Percentiles rank a stretch among this genome's conserved stretches.
Evolutionary conservation across 225 moss, liverwort and hornwort genomes (phyloP).

Genomic region (Antitrichia curtipendula): DNA sequence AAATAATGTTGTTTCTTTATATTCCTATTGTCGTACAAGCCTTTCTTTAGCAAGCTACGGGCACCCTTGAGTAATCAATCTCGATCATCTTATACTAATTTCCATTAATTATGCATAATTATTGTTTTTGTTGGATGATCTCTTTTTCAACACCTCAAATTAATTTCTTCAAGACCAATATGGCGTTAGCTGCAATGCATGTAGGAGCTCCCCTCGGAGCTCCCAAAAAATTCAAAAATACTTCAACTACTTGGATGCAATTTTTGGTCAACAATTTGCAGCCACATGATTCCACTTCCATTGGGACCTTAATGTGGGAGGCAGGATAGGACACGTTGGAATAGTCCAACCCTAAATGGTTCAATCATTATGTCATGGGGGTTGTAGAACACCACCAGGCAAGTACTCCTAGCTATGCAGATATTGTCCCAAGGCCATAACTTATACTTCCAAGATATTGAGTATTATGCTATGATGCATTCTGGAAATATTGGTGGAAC

Average conservation of each 20-base stretch:
- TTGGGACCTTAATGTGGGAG: neutral
- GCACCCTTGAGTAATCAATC: no score
- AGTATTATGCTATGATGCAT: neutral
- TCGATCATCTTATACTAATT: neutral
- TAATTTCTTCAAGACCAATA: neutral
- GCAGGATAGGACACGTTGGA: neutral
- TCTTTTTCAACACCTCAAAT: neutral
- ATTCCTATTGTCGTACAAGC: no score
- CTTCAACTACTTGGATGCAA: no score
- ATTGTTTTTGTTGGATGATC: neutral
- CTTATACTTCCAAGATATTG: neutral
- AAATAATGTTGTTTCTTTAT: neutral
- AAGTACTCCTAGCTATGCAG: neutral
- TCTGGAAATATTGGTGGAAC: neutral
- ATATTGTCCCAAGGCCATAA: neutral
- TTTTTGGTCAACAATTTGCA: no score
- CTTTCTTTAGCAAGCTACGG: no score
- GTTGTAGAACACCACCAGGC: neutral
- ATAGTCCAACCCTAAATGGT: neutral
- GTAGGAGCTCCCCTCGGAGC: no score
- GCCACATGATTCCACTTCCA: fast-evolving
- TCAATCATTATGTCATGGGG: neutral
- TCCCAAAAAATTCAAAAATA: neutral
- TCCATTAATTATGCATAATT: neutral
- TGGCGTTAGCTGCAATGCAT: fast-evolving